Evolutionary conservation across 495 filamentous ascomycete species (phyloP), one percentile per base, ranked within the genome.

Genomic region (Neurospora sp.): DNA sequence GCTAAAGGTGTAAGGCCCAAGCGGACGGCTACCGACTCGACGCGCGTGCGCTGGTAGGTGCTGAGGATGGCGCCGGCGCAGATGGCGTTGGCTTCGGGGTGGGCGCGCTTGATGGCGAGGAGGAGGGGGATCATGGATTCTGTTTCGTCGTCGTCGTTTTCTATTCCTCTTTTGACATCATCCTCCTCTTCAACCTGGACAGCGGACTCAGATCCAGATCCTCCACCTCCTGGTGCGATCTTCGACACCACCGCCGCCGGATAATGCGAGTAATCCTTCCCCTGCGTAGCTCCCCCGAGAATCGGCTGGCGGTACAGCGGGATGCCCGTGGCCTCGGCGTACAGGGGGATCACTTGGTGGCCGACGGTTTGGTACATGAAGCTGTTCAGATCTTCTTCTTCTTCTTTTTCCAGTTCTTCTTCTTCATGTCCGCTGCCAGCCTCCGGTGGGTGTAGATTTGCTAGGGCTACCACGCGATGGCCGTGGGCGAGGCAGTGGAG

Each of bases 311-410:
- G 90, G 80, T 94, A 97, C 2, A 97, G 85, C 11, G 95, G 95
- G 39, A 97, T 83, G 2, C 85, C 86, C 4, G 97, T 89, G 3
- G 93, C 93, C 39, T 87, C 77, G 74, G 90, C 89, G 80, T 97
- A 98, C 23, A 97, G 87, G 7, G 95, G 96, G 70, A 98, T 91
- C 23, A 98, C 83, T 71, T 86, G 85, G 83, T 98, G 95, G 46
- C 96, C 96, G 71, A 96, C 92, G 2, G 96, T 98, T 84, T 99
- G 96, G 86, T 98, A 99, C 96, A 99, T 98, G 89, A 93, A 97
- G 86, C 93, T 97, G 83, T 99, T 92, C 76, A 96, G 87, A 82
- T 96, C 94, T 35, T 35, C 35, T 5, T 90, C 85, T 73, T 90
- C 87, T 60, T 75, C 79, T 27, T 49, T 73, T 35, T 35, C 35